Base-by-base conservation (phyloP, 805 yeast species). In the Wickerhamiella slavikovae region DNA sequence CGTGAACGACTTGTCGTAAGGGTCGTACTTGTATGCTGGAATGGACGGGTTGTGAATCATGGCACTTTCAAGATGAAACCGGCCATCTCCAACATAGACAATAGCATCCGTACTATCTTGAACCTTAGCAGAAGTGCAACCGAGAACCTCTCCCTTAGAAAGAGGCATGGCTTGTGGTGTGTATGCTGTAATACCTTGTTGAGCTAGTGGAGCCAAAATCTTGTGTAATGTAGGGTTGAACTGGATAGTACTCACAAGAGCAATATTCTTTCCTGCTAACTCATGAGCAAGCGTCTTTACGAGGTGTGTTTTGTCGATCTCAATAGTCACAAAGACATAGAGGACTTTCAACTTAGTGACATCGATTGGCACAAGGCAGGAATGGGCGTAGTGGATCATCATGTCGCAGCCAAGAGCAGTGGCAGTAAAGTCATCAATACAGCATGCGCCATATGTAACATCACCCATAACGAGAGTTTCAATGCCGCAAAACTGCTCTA, bases 381-480 rank as follows among this genome's bases (percentile, higher is more conserved):
- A 80, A 49, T 89, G 98, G 2, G 98, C 98, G 52, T 89, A 89
- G 53, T 89, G 98, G 10, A 85, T 80, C 35, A 89, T 71, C 44
- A 83, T 75, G 47, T 89, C 98, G 54, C 98, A 89, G 28, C 77
- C 93, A 17, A 89, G 52, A 0, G 96, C 71, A 38, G 83, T 60
- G 2, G 98, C 98, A 0, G 98, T 83, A 47, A 62, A 89, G 47
- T 89, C 98, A 49, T 89, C 98, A 27, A 89, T 82, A 54, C 98
- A 89, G 49, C 98, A 89, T 0, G 98, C 98, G 25, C 98, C 98
- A 45, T 89, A 89, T 0, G 95, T 79, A 0, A 89, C 98, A 50
- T 89, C 98, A 2, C 98, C 98, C 98, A 89, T 89, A 2, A 85
- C 89, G 1, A 89, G 59, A 0, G 83, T 77, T 45, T 83, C 93